These are phyloP conservation scores for Annulohypoxylon stygium DNA, from an alignment of 495 filamentous ascomycete genomes.

Conservation along the genomic window DNA sequence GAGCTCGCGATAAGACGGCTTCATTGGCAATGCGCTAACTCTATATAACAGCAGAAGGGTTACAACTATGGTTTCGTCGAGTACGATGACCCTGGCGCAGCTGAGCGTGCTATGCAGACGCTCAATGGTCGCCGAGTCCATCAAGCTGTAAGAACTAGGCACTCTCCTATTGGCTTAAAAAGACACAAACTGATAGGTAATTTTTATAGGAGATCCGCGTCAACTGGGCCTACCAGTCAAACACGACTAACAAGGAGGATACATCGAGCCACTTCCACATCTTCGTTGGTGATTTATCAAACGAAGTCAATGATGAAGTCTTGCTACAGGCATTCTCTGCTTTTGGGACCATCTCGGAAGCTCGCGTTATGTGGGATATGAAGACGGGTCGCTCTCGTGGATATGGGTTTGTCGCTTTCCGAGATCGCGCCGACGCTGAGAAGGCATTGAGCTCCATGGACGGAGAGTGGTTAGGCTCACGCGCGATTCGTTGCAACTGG, in stretches of 20 bases:
- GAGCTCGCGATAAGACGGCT: conserved; percentile 27
- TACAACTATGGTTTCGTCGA: conserved; percentile 99
- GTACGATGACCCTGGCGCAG: conserved; percentile 96
- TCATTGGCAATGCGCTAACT: conserved; percentile 38
- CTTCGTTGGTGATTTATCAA: conserved; percentile 97
- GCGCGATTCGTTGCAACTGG: conserved; percentile 99
- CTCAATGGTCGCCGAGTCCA: conserved; percentile 95
- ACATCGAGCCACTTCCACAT: conserved; percentile 99
- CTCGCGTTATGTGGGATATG: conserved; percentile 99
- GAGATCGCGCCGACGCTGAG: conserved; percentile 93
- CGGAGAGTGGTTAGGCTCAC: conserved; percentile 98
- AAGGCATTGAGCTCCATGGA: conserved; percentile 98
- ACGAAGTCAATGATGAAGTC: conserved; percentile 98
- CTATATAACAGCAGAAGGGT: conserved; percentile 77
- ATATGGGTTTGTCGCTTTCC: conserved; percentile 98
- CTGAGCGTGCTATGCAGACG: conserved; percentile 96
- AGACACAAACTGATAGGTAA: conserved; percentile 30
- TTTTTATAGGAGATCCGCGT: conserved; percentile 90
- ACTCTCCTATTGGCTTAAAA: neutral
- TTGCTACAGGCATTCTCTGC: conserved; percentile 95
- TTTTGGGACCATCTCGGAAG: conserved; percentile 97
- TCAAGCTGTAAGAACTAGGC: conserved; percentile 76
- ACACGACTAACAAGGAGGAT: conserved; percentile 94
- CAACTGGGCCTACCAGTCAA: conserved; percentile 99
- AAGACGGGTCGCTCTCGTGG: conserved; percentile 98